phyloP scores from a whole-genome alignment of 2,329 filamentous ascomycete species.

The Fusarium citri region DNA sequence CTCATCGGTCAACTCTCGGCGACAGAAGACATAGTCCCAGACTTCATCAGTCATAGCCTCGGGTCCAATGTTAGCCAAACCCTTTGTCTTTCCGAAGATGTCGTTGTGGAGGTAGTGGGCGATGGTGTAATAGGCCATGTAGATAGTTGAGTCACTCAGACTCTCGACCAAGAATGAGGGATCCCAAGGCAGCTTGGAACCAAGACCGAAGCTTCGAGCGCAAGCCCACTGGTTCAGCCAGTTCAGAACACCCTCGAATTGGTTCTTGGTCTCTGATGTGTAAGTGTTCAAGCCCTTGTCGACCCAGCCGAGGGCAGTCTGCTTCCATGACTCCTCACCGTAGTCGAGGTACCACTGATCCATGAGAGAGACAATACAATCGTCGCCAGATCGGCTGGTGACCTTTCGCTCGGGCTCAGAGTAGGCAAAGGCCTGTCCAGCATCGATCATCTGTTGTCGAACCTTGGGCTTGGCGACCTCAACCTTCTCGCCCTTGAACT shows the following conservation, averaged over 20 bases:
- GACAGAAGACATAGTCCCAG: conserved; percentile 95
- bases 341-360: conserved; percentile 99
- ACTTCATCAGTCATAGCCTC: conserved; percentile 95
- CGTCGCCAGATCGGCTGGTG: conserved; percentile 87
- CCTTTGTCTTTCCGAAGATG: conserved; percentile 81
- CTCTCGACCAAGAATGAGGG: conserved; percentile 89
- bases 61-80: conserved; percentile 74
- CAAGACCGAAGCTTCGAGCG: conserved; percentile 89
- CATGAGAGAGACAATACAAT: conserved; percentile 91
- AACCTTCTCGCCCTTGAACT: conserved; percentile 88
- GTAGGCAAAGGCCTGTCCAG: conserved; percentile 86
- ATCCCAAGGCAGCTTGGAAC: conserved; percentile 96
- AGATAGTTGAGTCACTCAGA: conserved; percentile 91
- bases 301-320: conserved; percentile 78
- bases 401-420: conserved; percentile 93
- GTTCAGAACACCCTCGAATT: conserved; percentile 85
- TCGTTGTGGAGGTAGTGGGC: conserved; percentile 80
- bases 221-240: conserved; percentile 98
- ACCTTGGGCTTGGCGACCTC: conserved; percentile 89
- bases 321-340: conserved; percentile 88
- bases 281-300: conserved; percentile 82
- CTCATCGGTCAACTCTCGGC: conserved; percentile 75
- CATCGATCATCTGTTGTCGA: conserved; percentile 78
- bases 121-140: conserved; percentile 84
- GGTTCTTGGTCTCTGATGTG: conserved; percentile 78